These are phyloP conservation scores for Panaeolus cyanescens DNA, from an alignment of 768 basidiomycete species.

Conservation along the genomic window DNA sequence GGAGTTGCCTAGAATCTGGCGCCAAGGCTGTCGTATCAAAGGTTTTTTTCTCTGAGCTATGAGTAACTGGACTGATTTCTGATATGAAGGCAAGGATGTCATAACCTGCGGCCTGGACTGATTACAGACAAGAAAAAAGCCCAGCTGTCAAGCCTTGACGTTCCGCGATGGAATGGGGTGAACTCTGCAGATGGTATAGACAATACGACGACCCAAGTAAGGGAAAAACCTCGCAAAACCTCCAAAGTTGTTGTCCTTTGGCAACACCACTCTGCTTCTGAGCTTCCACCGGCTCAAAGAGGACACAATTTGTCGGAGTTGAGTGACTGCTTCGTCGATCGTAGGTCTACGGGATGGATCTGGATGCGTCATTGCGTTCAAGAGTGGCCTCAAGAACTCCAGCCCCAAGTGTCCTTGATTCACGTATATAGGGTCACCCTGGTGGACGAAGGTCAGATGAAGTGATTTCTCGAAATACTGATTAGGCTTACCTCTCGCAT, in stretches of 20 bases:
- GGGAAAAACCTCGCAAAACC: background rate
- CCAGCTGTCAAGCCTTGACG: too few relatives aligned
- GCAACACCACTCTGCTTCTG: background rate
- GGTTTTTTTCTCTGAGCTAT: too few relatives aligned
- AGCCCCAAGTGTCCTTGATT: slow-evolving; percentile 12
- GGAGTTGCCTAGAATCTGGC: too few relatives aligned
- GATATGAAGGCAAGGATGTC: too few relatives aligned
- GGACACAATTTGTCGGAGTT: slow-evolving; percentile 23
- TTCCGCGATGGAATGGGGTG: background rate
- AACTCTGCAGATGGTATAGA: background rate
- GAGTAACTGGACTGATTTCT: too few relatives aligned
- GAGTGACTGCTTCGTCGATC: slow-evolving; percentile 34
- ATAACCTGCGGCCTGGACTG: too few relatives aligned
- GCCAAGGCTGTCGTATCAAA: too few relatives aligned
- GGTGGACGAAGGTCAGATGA: too few relatives aligned
- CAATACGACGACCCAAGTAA: background rate
- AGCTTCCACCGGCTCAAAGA: slow-evolving; percentile 12
- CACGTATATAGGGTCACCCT: background rate
- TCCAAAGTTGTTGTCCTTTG: background rate
- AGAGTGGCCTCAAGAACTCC: slow-evolving; percentile 33
- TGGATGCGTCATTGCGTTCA: slow-evolving; percentile 36
- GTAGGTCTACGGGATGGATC: slow-evolving; percentile 38
- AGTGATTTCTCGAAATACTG: too few relatives aligned
- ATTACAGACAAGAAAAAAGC: too few relatives aligned
- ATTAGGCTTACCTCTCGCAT: too few relatives aligned